Base-by-base conservation (phyloP, 208 protist genomes). In the Trypanosoma rangeli region DNA sequence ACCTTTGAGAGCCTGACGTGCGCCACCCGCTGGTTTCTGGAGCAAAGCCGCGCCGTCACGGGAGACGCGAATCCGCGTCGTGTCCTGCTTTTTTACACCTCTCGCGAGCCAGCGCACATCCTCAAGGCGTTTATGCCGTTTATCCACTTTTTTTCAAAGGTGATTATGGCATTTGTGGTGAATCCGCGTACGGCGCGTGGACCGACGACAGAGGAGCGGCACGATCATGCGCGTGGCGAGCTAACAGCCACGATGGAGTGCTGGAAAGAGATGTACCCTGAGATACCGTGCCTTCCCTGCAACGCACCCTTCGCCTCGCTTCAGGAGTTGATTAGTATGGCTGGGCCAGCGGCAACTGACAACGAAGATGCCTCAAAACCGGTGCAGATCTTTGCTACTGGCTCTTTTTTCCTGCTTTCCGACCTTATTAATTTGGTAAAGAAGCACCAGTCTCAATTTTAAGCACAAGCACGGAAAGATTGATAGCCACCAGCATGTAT, bases 361-460 rank as follows among this genome's bases (percentile, higher is more conserved):
- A 58, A 63, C 29, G 83, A 87, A 62, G 82, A 92, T 62, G 83
- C 80, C 10, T 80, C 75, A 26, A 87, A 87, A 64, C 85, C 86
- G 5, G 83, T 76, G 10, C 82, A 95, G 53, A 80, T 94, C 37
- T 90, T 95, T 68, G 81, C 93, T 33, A 88, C 82, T 48, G 90
- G 90, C n/a, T 95, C 90, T n/a, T 91, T 95, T 58, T 95, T 88
- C 63, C 71, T 95, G 22, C 72, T 95, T 13, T 82, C 79, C 8
- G 85, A 95, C 57, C 61, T 94, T 13, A 59, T 93, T 64, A 80
- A 73, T 29, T 75, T 95, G 29, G 42, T 87, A 20, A 52, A 71
- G 8, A 42, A 26, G 24, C 73, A 86, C 46, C 62, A 80, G 52
- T 31, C 63, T 20, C 18, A 59, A 12, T 35, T 22, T 22, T 8